Conservation (phyloP, 2,329 filamentous ascomycete species). For the Blastomyces silverae region DNA sequence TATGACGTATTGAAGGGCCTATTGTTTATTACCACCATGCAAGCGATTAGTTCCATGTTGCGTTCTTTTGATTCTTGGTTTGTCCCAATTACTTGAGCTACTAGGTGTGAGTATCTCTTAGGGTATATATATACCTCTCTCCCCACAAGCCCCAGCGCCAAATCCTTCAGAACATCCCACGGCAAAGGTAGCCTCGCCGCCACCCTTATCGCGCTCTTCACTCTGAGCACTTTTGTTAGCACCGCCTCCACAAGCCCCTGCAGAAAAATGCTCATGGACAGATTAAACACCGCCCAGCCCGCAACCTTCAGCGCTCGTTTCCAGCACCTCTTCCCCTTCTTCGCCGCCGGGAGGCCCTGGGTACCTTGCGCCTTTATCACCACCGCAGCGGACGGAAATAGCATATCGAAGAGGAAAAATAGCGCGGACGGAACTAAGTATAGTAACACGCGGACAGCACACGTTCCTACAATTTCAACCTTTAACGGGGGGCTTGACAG, state of each 20-base stretch:
- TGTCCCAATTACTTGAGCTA: neutral
- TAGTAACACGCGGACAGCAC: constrained; percentile 60
- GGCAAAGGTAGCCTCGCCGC: constrained; percentile 56
- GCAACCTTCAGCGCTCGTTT: constrained; percentile 46
- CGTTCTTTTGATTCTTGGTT: neutral
- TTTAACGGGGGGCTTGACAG: constrained; percentile 66
- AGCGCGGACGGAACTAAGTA: constrained; percentile 66
- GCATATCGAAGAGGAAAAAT: constrained; percentile 66
- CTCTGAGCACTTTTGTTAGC: constrained; percentile 47
- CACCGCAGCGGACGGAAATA: constrained; percentile 61
- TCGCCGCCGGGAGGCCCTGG: constrained; percentile 42
- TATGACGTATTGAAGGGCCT: constrained; percentile 63
- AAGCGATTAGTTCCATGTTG: constrained; percentile 17
- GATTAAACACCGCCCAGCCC: constrained; percentile 51
- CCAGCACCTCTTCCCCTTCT: constrained; percentile 33
- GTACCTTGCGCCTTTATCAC: constrained; percentile 62
- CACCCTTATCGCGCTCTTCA: constrained; percentile 52
- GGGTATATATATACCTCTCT: constrained; percentile 46
- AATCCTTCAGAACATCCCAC: constrained; percentile 53
- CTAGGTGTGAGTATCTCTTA: neutral
- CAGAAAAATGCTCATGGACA: constrained; percentile 47
- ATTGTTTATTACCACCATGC: constrained; percentile 16
- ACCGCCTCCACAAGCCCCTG: constrained; percentile 52
- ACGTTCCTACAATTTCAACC: constrained; percentile 65
- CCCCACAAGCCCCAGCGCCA: constrained; percentile 48